Conservation (phyloP, 768 basidiomycete genomes). For the Chalciporus chontae region DNA sequence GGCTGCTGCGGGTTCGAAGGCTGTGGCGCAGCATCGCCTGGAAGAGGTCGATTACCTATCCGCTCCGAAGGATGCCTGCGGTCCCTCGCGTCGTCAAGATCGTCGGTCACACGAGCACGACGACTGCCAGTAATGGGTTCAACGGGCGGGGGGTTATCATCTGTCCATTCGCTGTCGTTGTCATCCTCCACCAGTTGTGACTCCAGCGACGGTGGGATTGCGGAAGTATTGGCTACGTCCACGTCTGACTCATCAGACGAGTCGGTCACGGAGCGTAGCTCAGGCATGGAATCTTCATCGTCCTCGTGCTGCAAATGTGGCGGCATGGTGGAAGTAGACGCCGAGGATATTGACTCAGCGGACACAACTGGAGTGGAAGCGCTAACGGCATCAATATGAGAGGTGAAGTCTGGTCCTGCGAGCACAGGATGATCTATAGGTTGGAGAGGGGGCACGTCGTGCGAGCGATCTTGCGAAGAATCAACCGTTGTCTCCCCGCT, state of each 20-base stretch:
- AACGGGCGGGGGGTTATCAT: slow-evolving; percentile 30
- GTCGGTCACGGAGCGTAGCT: slow-evolving; percentile 36
- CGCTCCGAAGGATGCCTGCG: slow-evolving; percentile 65
- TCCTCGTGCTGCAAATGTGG: slow-evolving; percentile 19
- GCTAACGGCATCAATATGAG: slow-evolving; percentile 1
- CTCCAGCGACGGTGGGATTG: slow-evolving; percentile 20
- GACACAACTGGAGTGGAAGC: slow-evolving; percentile 1
- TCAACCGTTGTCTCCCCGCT: background rate
- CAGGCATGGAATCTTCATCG: slow-evolving; percentile 41
- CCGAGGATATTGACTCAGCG: slow-evolving; percentile 1
- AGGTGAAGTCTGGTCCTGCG: background rate
- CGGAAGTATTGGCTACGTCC: slow-evolving; percentile 29
- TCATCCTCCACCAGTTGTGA: slow-evolving; percentile 30
- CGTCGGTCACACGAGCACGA: slow-evolving; percentile 59
- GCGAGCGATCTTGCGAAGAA: background rate
- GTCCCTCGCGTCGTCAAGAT: slow-evolving; percentile 58
- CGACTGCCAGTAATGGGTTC: slow-evolving; percentile 36
- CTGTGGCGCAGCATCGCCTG: slow-evolving; percentile 20
- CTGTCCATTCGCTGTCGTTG: slow-evolving; percentile 26
- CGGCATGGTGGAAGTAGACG: slow-evolving; percentile 6
- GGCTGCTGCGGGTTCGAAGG: slow-evolving; percentile 21
- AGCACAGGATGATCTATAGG: slow-evolving; percentile 1
- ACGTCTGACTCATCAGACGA: slow-evolving; percentile 35
- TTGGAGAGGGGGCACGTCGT: slow-evolving; percentile 3
- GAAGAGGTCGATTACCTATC: slow-evolving; percentile 26